Percentiles rank a stretch among this genome's conserved stretches.
Evolutionary conservation across 2,329 filamentous ascomycete species (phyloP).

Genomic region (Fusarium sambucinum): DNA sequence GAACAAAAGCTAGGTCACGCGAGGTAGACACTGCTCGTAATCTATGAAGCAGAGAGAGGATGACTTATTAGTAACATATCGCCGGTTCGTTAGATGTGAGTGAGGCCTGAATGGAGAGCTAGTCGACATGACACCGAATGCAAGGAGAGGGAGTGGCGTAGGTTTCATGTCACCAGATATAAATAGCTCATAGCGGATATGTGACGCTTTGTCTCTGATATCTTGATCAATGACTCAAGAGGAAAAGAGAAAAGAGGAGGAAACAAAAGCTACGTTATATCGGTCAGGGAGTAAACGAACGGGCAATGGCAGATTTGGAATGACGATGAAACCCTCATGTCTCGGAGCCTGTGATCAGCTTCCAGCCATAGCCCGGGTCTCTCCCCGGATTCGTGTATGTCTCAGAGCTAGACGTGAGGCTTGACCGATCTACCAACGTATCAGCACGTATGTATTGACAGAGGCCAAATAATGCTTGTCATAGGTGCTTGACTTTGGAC

Average conservation of each 20-base stretch:
- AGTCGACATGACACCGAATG: not conserved
- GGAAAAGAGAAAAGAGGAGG: not conserved
- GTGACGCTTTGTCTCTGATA: not conserved
- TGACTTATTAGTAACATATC: not conserved
- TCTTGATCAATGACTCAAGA: not conserved
- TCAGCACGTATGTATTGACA: not conserved
- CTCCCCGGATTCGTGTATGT: constrained; percentile 4
- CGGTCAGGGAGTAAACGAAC: constrained; percentile 11
- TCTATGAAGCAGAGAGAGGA: not conserved
- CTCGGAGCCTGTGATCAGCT: constrained; percentile 12
- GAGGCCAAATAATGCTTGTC: not conserved
- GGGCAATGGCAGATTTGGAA: constrained; percentile 16
- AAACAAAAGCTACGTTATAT: not conserved
- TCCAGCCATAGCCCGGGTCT: not conserved
- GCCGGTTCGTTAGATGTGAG: not conserved
- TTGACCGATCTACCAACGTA: not conserved
- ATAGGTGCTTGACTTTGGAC: not conserved
- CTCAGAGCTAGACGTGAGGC: constrained; percentile 9
- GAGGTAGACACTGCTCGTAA: not conserved
- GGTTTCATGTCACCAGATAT: not conserved
- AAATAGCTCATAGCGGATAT: not conserved
- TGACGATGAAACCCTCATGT: constrained; percentile 34
- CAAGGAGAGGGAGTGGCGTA: not conserved
- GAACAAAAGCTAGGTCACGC: not conserved
- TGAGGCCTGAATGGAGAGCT: not conserved